phyloP scores from a whole-genome alignment of 1,139 yeast genomes.

The Ogataea hybrid region DNA sequence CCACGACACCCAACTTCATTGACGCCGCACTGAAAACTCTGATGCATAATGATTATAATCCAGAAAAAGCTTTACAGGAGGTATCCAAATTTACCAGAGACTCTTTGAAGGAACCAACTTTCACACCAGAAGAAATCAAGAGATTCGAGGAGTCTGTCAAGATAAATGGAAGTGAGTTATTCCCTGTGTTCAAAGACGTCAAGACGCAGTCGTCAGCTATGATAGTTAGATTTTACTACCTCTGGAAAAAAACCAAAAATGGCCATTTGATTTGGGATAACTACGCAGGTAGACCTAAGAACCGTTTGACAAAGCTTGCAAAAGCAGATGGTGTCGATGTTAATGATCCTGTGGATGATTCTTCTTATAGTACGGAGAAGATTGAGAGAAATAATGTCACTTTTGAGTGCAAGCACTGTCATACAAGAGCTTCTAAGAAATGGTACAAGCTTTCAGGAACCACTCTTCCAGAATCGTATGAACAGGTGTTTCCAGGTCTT shows the following conservation, averaged over 20 bases:
- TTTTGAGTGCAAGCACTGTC: conserved; percentile 66
- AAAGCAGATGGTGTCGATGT: conserved; percentile 28
- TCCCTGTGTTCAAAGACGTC: conserved; percentile 68
- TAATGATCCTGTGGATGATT: conserved; percentile 70
- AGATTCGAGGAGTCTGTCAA: conserved; percentile 76
- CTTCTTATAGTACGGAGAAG: conserved; percentile 59
- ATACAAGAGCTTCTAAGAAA: conserved; percentile 47
- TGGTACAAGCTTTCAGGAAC: conserved; percentile 79
- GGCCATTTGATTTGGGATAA: conserved; percentile 85
- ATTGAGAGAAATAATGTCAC: conserved; percentile 36
- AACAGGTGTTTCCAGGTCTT: conserved; percentile 46
- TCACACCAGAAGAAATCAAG: conserved; percentile 58
- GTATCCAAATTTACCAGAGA: conserved; percentile 51
- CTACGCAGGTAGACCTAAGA: conserved; percentile 67
- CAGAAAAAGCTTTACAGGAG: conserved; percentile 41
- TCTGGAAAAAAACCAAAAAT: conserved; percentile 83
- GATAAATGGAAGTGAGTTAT: conserved; percentile 75
- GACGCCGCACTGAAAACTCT: conserved; percentile 65
- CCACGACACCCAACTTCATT: conserved; percentile 69
- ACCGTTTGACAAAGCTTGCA: conserved; percentile 44
- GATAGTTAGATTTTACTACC: conserved; percentile 81
- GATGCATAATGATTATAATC: conserved; percentile 51
- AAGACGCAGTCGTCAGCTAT: conserved; percentile 68
- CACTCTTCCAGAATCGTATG: conserved; percentile 30
- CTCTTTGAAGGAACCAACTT: conserved; percentile 70